Base-by-base conservation (phyloP, 202 grass and related monocot species). In the Eragrostis tef region DNA sequence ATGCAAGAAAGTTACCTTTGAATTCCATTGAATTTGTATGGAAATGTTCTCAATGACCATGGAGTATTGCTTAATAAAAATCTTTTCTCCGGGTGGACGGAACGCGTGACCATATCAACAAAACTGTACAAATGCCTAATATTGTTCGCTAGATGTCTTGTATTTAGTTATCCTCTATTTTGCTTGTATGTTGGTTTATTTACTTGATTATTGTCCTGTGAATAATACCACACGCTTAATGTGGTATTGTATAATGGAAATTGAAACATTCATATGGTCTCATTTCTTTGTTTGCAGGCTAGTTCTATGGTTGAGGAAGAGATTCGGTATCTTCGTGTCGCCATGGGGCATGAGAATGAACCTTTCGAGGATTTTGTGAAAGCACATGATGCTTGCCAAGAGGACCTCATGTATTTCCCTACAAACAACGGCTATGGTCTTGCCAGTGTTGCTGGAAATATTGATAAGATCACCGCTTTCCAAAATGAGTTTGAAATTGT, bases 401-500 rank as follows among this genome's bases (percentile, higher is more conserved):
- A 94, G 44, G 95, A 98, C 78, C 90, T 98, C 80, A 91, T 94
- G 90, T 93, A 91, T 88, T 98, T 98, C 59, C 95, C 90, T 50
- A 45, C 51, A 75, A 93, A 77, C 56, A 85, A 81, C 56, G 93
- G 79, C 83, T 94, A 93, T 80, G 92, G 95, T 70, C 89, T 98
- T 79, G 88, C 88, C 34, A 98, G 95, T 73, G 82, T 98, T 58
- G 79, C 95, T 86, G 82, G 81, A 61, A 98, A 90, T 70, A 80
- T 80, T 83, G 95, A 98, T 75, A 98, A 94, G 72, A 86, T 98
- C 75, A 71, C 74, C 39, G 82, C 88, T 75, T 83, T 94, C 36
- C 90, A 91, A 92, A 91, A 94, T 78, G 92, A 98, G 73, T 98
- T 94, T 81, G 95, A 98, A 84, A 85, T 91, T 67, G 92, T 98